These are phyloP conservation scores for Chlamydomonas sphaeroides DNA, from an alignment of 139 green algal species.

Conservation along the genomic window DNA sequence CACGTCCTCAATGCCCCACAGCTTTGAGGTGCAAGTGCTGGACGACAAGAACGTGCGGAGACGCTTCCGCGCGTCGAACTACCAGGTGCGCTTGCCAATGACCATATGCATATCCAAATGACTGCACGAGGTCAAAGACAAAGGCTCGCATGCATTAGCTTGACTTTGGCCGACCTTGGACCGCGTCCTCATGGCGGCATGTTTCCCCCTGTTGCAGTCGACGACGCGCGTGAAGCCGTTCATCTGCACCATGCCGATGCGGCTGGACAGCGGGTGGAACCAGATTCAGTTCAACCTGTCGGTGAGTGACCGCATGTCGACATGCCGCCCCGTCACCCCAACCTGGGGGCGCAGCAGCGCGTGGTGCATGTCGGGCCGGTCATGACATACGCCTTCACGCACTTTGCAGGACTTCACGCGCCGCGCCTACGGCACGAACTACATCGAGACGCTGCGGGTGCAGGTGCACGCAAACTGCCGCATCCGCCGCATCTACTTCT, in stretches of 20 bases:
- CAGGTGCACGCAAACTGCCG: conserved; percentile 96
- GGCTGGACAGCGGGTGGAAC: conserved; percentile 97
- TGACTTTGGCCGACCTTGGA: too few relatives aligned
- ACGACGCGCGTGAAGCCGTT: conserved; percentile 96
- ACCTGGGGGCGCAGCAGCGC: too few relatives aligned
- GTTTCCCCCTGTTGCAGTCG: conserved; percentile 68
- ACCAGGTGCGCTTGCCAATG: conserved; percentile 89
- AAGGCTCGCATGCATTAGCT: too few relatives aligned
- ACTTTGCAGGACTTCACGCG: conserved; percentile 85
- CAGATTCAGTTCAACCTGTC: conserved; percentile 97
- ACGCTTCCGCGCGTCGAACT: conserved; percentile 97
- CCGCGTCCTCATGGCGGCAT: too few relatives aligned
- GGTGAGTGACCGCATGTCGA: conserved; percentile 7
- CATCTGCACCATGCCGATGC: conserved; percentile 98
- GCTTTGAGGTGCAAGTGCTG: conserved; percentile 96
- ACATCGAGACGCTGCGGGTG: conserved; percentile 94
- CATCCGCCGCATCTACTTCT: conserved; percentile 95
- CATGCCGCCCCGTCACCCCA: neutral
- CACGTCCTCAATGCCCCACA: conserved; percentile 32
- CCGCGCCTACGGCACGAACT: conserved; percentile 94
- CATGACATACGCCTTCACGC: too few relatives aligned
- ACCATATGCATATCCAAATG: too few relatives aligned
- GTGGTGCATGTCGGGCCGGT: too few relatives aligned
- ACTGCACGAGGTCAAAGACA: too few relatives aligned
- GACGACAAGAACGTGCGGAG: conserved; percentile 98